These are phyloP conservation scores for Trichodelitschia bisporula DNA, from an alignment of 495 filamentous ascomycete genomes.

Conservation along the genomic window DNA sequence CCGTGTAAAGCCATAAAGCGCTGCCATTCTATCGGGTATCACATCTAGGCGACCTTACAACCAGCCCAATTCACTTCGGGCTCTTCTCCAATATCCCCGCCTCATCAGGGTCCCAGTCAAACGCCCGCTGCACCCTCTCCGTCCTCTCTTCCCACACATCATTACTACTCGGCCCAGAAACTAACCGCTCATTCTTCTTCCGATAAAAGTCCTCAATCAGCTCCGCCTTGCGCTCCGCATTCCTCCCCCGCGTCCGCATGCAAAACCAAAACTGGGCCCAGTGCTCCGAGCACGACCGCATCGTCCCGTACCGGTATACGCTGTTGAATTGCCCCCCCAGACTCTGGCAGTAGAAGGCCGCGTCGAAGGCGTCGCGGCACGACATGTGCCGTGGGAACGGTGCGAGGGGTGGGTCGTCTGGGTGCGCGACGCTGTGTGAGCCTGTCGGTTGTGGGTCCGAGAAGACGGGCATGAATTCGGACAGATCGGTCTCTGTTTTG, in stretches of 20 bases:
- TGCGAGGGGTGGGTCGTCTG: too few relatives aligned
- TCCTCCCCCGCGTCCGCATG: conserved; percentile 47
- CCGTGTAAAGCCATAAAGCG: too few relatives aligned
- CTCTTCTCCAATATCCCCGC: too few relatives aligned
- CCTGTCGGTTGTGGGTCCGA: too few relatives aligned
- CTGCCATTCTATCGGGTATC: too few relatives aligned
- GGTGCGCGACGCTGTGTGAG: too few relatives aligned
- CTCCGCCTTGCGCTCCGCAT: conserved; percentile 20
- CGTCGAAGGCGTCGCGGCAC: conserved; percentile 76
- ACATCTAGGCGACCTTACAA: too few relatives aligned
- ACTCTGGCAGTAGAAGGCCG: conserved; percentile 85
- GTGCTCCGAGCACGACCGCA: conserved; percentile 50
- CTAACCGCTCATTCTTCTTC: conserved; percentile 44
- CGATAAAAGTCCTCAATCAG: conserved; percentile 46
- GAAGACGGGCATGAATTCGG: too few relatives aligned
- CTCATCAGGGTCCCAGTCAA: conserved; percentile 36
- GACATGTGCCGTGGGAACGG: too few relatives aligned
- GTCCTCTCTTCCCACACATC: conserved; percentile 67
- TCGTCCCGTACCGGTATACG: conserved; percentile 60
- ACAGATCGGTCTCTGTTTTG: too few relatives aligned
- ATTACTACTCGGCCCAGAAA: conserved; percentile 51
- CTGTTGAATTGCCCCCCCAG: conserved; percentile 69
- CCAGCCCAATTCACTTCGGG: too few relatives aligned
- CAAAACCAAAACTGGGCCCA: conserved; percentile 91
- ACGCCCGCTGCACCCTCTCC: conserved; percentile 22